Evolutionary conservation across 2,329 filamentous ascomycete genomes (phyloP).

Genomic region (Aspergillus fumigatiaffinis): DNA sequence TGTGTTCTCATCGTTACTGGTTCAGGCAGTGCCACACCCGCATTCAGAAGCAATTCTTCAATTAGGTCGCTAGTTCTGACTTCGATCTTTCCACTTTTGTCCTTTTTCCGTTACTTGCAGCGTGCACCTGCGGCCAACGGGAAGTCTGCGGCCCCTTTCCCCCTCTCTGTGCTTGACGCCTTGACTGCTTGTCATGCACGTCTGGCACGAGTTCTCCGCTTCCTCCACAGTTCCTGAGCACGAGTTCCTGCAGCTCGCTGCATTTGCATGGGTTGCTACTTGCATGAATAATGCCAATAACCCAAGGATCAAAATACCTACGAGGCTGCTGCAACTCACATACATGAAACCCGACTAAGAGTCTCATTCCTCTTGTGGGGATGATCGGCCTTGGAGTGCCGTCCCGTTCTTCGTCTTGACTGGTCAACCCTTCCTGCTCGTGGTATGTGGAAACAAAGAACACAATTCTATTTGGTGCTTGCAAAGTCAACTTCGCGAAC

Average conservation of each 20-base stretch:
- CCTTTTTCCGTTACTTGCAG: background rate
- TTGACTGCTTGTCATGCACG: background rate
- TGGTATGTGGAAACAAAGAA: slow-evolving; percentile 4
- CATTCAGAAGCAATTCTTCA: slow-evolving; percentile 14
- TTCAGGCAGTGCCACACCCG: slow-evolving; percentile 15
- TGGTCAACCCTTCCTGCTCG: slow-evolving; percentile 13
- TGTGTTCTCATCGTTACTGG: slow-evolving; percentile 14
- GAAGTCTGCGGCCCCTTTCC: background rate
- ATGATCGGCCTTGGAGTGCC: slow-evolving; percentile 23
- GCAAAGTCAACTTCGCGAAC: background rate
- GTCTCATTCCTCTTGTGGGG: slow-evolving; percentile 22
- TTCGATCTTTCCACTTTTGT: slow-evolving; percentile 11
- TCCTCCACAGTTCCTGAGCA: slow-evolving; percentile 11
- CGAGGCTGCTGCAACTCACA: background rate
- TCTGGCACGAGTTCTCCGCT: slow-evolving; percentile 10
- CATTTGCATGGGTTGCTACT: background rate
- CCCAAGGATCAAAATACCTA: background rate
- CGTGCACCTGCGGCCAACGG: background rate
- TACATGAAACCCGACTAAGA: slow-evolving; percentile 13
- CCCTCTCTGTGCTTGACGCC: background rate
- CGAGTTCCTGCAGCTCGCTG: slow-evolving; percentile 10
- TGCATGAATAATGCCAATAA: background rate
- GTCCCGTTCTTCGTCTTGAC: slow-evolving; percentile 14
- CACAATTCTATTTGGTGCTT: background rate
- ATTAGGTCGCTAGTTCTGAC: slow-evolving; percentile 16